These are phyloP conservation scores for Articulospora tetracladia DNA, from an alignment of 495 filamentous ascomycete species.

Conservation along the genomic window DNA sequence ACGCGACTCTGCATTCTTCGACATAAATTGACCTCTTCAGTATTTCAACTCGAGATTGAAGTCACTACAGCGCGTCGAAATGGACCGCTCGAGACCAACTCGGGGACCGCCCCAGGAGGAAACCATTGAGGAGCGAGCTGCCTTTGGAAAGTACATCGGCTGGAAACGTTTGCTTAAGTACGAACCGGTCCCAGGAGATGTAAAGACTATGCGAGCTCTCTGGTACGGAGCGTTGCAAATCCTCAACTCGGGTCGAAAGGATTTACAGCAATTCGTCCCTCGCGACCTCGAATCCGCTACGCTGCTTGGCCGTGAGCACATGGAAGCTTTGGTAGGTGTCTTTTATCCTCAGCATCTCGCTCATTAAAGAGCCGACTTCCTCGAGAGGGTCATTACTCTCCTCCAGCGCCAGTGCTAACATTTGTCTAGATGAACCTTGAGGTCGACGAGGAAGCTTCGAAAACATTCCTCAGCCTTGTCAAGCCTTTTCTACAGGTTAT, in stretches of 20 bases:
- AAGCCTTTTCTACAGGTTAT: conserved; percentile 19
- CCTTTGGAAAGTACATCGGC: background rate
- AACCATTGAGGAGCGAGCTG: background rate
- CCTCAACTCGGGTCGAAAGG: background rate
- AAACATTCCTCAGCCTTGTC: conserved; percentile 14
- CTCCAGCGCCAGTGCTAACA: background rate
- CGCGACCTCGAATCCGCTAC: background rate
- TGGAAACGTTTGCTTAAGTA: background rate
- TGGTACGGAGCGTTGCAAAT: background rate
- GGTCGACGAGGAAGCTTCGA: background rate
- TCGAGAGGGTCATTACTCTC: too few relatives aligned
- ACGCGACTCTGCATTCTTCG: too few relatives aligned
- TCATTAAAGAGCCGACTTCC: background rate
- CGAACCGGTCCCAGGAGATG: background rate
- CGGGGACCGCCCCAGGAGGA: background rate
- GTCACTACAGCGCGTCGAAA: too few relatives aligned
- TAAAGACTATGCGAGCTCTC: background rate
- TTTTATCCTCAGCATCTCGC: background rate
- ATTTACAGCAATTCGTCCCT: background rate
- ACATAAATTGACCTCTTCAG: too few relatives aligned
- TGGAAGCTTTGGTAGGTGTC: background rate
- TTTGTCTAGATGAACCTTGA: background rate
- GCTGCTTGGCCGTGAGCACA: background rate
- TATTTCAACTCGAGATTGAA: too few relatives aligned
- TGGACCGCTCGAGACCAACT: too few relatives aligned